Conservation (phyloP, 768 basidiomycete genomes). For the Boletus edulis region DNA sequence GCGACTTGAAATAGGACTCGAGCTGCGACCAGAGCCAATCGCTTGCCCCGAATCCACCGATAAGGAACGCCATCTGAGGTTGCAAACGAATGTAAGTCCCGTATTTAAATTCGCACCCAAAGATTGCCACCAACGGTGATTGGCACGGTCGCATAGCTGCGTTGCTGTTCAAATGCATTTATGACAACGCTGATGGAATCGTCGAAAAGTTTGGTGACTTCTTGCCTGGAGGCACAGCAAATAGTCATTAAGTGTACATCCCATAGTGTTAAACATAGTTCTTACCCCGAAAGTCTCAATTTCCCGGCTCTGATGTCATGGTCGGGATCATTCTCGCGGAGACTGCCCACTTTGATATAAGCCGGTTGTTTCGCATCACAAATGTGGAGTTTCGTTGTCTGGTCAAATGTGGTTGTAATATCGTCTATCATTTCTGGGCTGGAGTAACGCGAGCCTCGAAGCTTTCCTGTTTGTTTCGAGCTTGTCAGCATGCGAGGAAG, state of each 20-base stretch:
- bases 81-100: background rate
- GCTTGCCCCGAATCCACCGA: conserved; percentile 51
- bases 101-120: background rate
- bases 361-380: conserved; percentile 31
- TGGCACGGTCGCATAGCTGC: conserved; percentile 11
- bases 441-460: conserved; percentile 27
- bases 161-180: conserved; percentile 31
- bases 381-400: conserved; percentile 37
- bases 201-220: conserved; percentile 39
- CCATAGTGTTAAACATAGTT: background rate
- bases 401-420: conserved; percentile 35
- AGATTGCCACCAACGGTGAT: conserved; percentile 28
- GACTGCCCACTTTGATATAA: conserved; percentile 39
- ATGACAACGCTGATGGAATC: conserved; percentile 36
- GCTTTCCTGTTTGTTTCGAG: conserved; percentile 16
- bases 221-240: conserved; percentile 22
- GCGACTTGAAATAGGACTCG: conserved; percentile 31
- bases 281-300: conserved; percentile 35
- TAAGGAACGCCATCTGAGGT: conserved; percentile 36
- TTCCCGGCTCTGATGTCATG: conserved; percentile 33
- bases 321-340: conserved; percentile 30
- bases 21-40: conserved; percentile 44
- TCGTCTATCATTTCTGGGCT: conserved; percentile 29
- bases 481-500: background rate
- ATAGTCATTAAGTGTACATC: background rate